These are phyloP conservation scores for Lactarius evosmus DNA, from an alignment of 768 basidiomycete genomes.

Conservation along the genomic window DNA sequence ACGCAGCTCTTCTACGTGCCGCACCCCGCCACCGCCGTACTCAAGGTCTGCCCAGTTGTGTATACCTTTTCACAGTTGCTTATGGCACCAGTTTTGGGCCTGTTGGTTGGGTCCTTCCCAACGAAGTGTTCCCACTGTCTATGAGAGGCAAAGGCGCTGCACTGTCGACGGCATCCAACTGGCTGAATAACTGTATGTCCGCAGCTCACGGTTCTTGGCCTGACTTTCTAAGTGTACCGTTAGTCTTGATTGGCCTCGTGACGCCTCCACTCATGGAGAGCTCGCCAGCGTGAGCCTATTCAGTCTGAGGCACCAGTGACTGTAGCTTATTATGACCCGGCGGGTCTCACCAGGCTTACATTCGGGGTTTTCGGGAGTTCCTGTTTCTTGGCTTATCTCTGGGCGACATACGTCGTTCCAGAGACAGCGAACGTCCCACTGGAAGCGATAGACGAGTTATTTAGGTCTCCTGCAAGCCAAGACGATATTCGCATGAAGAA, in stretches of 20 bases:
- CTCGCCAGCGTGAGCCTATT: slow-evolving; percentile 50
- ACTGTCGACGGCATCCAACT: slow-evolving; percentile 80
- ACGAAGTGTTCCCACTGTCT: slow-evolving; percentile 78
- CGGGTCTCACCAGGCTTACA: slow-evolving; percentile 46
- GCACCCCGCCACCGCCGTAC: neutral
- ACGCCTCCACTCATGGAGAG: slow-evolving; percentile 63
- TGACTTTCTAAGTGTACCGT: neutral
- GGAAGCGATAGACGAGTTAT: slow-evolving; percentile 72
- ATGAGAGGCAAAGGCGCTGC: slow-evolving; percentile 81
- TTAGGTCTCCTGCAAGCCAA: slow-evolving; percentile 53
- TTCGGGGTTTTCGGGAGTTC: slow-evolving; percentile 64
- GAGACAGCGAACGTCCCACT: slow-evolving; percentile 76
- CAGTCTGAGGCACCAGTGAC: neutral
- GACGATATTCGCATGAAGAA: slow-evolving; percentile 50
- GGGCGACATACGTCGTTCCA: slow-evolving; percentile 66
- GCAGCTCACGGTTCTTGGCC: neutral
- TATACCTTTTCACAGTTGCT: slow-evolving; percentile 72
- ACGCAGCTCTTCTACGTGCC: slow-evolving; percentile 30
- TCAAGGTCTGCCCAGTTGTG: slow-evolving; percentile 35
- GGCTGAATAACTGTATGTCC: slow-evolving; percentile 69
- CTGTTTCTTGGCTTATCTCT: slow-evolving; percentile 64
- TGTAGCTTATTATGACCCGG: neutral
- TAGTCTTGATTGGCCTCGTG: slow-evolving; percentile 73
- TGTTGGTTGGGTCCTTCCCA: slow-evolving; percentile 79
- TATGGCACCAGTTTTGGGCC: slow-evolving; percentile 80